Conservation (phyloP, 495 filamentous ascomycete species). For the Elasticomyces elasticus region DNA sequence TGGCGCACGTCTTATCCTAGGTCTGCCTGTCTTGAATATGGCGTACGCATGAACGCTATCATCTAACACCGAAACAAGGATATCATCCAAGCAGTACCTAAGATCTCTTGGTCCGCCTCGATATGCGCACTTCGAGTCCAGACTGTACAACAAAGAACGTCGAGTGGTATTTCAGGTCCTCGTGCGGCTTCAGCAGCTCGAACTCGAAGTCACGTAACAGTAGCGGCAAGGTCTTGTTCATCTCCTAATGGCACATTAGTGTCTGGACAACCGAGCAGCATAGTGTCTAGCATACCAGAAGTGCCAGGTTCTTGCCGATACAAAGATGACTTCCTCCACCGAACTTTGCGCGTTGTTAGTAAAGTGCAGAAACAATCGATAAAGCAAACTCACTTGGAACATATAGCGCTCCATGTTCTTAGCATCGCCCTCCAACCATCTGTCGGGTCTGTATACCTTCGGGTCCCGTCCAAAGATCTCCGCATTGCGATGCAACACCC, state of each 20-base stretch:
- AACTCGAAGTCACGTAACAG: constrained; percentile 21
- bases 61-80: background rate
- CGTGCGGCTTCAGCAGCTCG: constrained; percentile 17
- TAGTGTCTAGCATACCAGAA: background rate
- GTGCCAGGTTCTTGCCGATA: constrained; percentile 24
- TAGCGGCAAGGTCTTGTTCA: constrained; percentile 22
- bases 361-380: background rate
- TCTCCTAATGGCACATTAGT: constrained; percentile 5
- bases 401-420: constrained; percentile 23
- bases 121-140: constrained; percentile 18
- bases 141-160: constrained; percentile 23
- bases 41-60: background rate
- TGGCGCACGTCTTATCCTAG: too few relatives aligned
- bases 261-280: background rate
- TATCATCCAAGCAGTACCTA: background rate
- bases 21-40: too few relatives aligned
- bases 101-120: constrained; percentile 6
- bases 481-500: constrained; percentile 22
- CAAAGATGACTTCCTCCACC: constrained; percentile 22
- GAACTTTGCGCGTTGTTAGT: constrained; percentile 14
- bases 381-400: constrained; percentile 13
- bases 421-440: constrained; percentile 24
- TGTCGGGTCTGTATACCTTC: constrained; percentile 23
- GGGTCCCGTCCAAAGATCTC: constrained; percentile 19
- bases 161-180: constrained; percentile 22